Conservation (phyloP, 2,329 filamentous ascomycete species). For the Lachnum nothofagi region DNA sequence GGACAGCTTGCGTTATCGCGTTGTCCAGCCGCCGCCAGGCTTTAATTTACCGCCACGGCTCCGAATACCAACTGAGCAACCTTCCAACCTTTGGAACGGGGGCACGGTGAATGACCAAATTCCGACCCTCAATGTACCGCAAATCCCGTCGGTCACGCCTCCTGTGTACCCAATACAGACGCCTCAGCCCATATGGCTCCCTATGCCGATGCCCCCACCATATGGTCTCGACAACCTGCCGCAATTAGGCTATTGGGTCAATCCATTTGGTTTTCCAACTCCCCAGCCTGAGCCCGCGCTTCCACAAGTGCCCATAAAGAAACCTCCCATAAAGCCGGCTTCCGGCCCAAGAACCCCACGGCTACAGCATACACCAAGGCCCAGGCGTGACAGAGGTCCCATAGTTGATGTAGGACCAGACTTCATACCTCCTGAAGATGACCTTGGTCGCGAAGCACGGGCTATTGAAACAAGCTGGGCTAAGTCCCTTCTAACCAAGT, state of each 20-base stretch:
- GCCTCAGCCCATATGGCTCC: conserved; percentile 2
- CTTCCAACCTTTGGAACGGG: not conserved
- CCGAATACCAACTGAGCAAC: not conserved
- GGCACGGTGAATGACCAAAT: not conserved
- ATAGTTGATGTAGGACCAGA: conserved; percentile 4
- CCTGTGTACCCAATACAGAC: not conserved
- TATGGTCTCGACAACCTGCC: conserved; percentile 1
- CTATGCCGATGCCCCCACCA: conserved; percentile 2
- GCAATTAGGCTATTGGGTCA: not conserved
- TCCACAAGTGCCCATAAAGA: no score
- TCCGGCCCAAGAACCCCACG: no score
- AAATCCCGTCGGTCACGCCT: not conserved
- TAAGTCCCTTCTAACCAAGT: conserved; percentile 23
- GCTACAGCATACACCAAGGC: conserved; percentile 1
- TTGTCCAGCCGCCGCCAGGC: not conserved
- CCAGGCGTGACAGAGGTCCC: conserved; percentile 2
- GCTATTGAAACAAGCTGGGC: conserved; percentile 22
- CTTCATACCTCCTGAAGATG: conserved; percentile 13
- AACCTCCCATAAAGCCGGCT: not conserved
- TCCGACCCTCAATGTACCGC: not conserved
- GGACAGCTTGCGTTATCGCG: not conserved
- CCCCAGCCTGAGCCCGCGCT: not conserved
- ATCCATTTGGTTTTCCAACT: conserved; percentile 2
- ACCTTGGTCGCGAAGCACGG: conserved; percentile 21
- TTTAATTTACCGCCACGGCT: not conserved